phyloP scores from a whole-genome alignment of 805 yeast species.

The Barnettozyma wickerhamii region DNA sequence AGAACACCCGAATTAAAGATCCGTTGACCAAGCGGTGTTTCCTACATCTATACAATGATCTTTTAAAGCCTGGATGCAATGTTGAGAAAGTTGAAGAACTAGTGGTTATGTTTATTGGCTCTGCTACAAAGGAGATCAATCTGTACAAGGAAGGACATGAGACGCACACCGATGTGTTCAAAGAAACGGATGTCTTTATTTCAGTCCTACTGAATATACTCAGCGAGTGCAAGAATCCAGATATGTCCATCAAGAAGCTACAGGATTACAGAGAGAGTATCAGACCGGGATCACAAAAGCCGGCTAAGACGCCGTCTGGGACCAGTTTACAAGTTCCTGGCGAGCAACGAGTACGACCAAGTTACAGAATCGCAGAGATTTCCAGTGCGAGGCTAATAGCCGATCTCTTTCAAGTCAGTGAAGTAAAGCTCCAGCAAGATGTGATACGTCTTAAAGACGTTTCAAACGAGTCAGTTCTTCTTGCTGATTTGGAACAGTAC shows the following conservation, averaged over 20 bases:
- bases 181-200: constrained; percentile 19
- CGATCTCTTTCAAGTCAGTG: constrained; percentile 46
- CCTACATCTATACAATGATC: constrained; percentile 58
- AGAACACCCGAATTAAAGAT: constrained; percentile 32
- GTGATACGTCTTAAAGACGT: constrained; percentile 37
- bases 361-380: constrained; percentile 52
- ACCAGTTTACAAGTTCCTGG: not conserved
- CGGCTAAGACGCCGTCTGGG: constrained; percentile 12
- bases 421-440: constrained; percentile 49
- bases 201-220: constrained; percentile 14
- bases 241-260: constrained; percentile 38
- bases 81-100: constrained; percentile 38
- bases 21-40: constrained; percentile 53
- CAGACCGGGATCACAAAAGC: constrained; percentile 24
- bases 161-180: constrained; percentile 15
- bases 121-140: constrained; percentile 50
- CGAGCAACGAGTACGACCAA: constrained; percentile 31
- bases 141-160: constrained; percentile 20
- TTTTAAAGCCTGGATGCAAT: constrained; percentile 34
- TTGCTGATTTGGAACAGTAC: constrained; percentile 27
- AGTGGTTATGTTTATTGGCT: constrained; percentile 47
- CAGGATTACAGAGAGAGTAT: constrained; percentile 35
- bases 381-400: constrained; percentile 45
- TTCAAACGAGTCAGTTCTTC: constrained; percentile 32
- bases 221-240: constrained; percentile 25